Base-by-base conservation (phyloP, 2,329 filamentous ascomycete species). In the Exophiala mesophila region DNA sequence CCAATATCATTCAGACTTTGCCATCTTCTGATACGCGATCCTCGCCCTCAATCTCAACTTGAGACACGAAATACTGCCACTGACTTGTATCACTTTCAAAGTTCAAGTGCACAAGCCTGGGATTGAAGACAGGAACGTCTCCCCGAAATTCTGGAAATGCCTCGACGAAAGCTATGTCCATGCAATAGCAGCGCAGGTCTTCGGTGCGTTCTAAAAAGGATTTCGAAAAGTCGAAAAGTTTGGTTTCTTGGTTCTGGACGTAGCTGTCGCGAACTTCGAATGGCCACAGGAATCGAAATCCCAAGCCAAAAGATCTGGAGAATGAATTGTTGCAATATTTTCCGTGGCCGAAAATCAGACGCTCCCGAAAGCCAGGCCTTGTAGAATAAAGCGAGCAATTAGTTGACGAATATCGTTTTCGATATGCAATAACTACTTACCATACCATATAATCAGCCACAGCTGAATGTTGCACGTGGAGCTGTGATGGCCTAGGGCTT, bases 171-270 rank as follows among this genome's bases (percentile, higher is more conserved):
- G 29, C 36, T 8, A 26, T 30, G 15, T 39, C 31, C 36, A 39
- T 39, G 12, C 23, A 30, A 23, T 26, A 39, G 12, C 36, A 39
- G 13, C 24, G 36, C 20, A 39, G 17, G 17, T 39, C 36, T 17
- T 21, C n/a, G 13, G 31, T 16, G 20, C 15, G 23, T 7, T 26
- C 21, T 5, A 39, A 26, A 17, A 39, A 39, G 8, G 17, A 15
- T 12, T 23, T 23, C 5, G 36, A 31, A 5, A 39, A 19, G 5
- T 39, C 23, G n/a, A n/a, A 28, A n/a, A 28, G 24, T 28, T n/a
- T n/a, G 8, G 24, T 28, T 10, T 34, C n/a, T 10, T n/a, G 32
- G 32, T 34, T 15, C 5, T 15, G 5, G n/a, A 15, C 18, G n/a
- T 34, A 34, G 4, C n/a, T 34, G 18, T n/a, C 32, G n/a, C 18